Evolutionary conservation across 352 stramenopile genomes (phyloP).

Genomic region (Phytophthora idaei): DNA sequence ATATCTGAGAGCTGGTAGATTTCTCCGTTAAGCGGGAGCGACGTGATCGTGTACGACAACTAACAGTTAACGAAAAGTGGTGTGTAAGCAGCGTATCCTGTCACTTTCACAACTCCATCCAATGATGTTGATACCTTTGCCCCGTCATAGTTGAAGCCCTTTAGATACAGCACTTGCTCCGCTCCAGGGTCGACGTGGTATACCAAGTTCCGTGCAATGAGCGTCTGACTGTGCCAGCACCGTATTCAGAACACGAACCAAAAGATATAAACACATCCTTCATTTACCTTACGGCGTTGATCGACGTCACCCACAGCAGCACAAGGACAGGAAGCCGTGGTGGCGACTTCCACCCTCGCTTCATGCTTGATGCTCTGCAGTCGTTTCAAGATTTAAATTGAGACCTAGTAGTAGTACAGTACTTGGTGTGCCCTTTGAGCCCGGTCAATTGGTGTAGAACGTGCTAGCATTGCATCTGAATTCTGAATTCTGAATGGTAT

Average conservation of each 20-base stretch:
- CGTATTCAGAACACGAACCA: background rate
- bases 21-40: constrained; percentile 76
- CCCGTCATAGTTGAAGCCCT: constrained; percentile 74
- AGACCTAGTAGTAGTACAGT: background rate
- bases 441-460: background rate
- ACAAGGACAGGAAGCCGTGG: constrained; percentile 11
- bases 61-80: constrained; percentile 16
- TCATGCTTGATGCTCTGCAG: constrained; percentile 16
- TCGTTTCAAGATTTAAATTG: constrained; percentile 33
- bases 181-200: constrained; percentile 73
- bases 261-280: background rate
- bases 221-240: constrained; percentile 28
- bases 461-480: background rate
- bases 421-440: constrained; percentile 18
- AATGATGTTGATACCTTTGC: constrained; percentile 34
- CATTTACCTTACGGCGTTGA: constrained; percentile 22
- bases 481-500: background rate
- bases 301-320: constrained; percentile 12
- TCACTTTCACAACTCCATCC: background rate
- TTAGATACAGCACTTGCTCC: constrained; percentile 83
- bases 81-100: background rate
- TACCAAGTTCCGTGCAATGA: constrained; percentile 71
- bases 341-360: background rate
- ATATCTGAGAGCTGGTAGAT: constrained; percentile 92
- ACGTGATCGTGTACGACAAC: constrained; percentile 82